These are phyloP conservation scores for Mortierella sp. DNA, from an alignment of 371 early-diverging fungal genomes.

Conservation along the genomic window DNA sequence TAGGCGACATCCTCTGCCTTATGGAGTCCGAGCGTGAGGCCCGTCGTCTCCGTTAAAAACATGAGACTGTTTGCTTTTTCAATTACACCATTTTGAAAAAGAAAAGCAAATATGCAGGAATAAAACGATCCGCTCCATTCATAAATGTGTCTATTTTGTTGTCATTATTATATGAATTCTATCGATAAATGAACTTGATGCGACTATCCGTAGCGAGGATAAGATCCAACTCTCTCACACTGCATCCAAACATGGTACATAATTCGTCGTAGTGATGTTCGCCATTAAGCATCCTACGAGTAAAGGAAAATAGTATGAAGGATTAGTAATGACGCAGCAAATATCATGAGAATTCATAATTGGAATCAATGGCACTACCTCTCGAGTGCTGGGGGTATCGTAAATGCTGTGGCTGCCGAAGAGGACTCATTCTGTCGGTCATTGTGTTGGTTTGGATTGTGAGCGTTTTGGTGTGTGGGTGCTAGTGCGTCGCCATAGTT, in stretches of 20 bases:
- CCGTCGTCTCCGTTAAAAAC: conserved; percentile 94
- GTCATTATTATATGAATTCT: conserved; percentile 11
- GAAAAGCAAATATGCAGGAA: conserved; percentile 22
- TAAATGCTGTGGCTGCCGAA: conserved; percentile 12
- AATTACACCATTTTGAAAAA: conserved; percentile 1
- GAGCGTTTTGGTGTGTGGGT: conserved; percentile 23
- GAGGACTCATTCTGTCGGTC: conserved; percentile 9
- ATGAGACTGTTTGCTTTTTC: conserved; percentile 24
- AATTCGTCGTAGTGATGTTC: conserved; percentile 81
- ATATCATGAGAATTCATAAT: not conserved
- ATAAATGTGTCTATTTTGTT: not conserved
- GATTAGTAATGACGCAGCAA: not conserved
- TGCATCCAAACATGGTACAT: conserved; percentile 74
- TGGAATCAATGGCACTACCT: conserved; percentile 15
- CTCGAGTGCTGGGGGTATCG: conserved; percentile 38
- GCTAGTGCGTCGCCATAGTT: conserved; percentile 22
- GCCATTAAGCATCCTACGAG: conserved; percentile 68
- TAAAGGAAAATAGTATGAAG: not conserved
- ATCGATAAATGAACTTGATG: conserved; percentile 54
- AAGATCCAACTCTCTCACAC: conserved; percentile 68
- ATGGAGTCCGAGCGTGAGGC: conserved; percentile 99
- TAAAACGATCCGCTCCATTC: conserved; percentile 28
- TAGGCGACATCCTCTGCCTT: conserved; percentile 94
- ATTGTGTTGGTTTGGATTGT: not conserved
- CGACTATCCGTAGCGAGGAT: conserved; percentile 58